Percentiles rank a stretch among this genome's conserved stretches.
phyloP scores from a whole-genome alignment of 192 early-diverging fungal species.

The Linnemannia schmuckeri region DNA sequence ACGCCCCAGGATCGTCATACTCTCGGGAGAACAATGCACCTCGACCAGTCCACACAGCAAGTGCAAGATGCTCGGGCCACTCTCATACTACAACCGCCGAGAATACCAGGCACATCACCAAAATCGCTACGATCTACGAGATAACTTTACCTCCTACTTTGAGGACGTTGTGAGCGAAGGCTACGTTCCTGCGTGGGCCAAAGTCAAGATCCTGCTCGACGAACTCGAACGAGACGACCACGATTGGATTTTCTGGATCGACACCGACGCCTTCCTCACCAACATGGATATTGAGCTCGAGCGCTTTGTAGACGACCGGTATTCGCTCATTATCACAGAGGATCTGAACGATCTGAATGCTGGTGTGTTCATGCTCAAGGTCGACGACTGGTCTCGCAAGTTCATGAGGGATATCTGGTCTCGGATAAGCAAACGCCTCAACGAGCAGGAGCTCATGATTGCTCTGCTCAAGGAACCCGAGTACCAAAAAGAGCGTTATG shows the following conservation, averaged over 20 bases:
- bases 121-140: constrained; percentile 28
- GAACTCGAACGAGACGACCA: constrained; percentile 30
- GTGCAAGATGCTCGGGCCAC: background rate
- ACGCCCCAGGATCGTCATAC: constrained; percentile 23
- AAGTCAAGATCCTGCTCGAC: constrained; percentile 24
- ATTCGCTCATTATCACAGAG: constrained; percentile 29
- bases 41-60: constrained; percentile 6
- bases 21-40: constrained; percentile 29
- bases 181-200: constrained; percentile 21
- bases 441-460: constrained; percentile 43
- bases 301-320: constrained; percentile 53
- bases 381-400: constrained; percentile 59
- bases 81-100: constrained; percentile 23
- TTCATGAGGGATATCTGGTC: constrained; percentile 53
- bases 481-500: constrained; percentile 1
- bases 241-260: constrained; percentile 70
- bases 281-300: constrained; percentile 59
- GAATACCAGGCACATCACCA: constrained; percentile 23
- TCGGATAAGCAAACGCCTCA: background rate
- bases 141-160: constrained; percentile 33
- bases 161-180: constrained; percentile 6
- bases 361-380: constrained; percentile 66
- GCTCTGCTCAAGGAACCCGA: constrained; percentile 6
- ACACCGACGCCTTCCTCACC: constrained; percentile 67
- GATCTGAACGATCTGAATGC: constrained; percentile 59